Conservation (phyloP, 2,329 filamentous ascomycete species). For the Calonectria pauciramosa region DNA sequence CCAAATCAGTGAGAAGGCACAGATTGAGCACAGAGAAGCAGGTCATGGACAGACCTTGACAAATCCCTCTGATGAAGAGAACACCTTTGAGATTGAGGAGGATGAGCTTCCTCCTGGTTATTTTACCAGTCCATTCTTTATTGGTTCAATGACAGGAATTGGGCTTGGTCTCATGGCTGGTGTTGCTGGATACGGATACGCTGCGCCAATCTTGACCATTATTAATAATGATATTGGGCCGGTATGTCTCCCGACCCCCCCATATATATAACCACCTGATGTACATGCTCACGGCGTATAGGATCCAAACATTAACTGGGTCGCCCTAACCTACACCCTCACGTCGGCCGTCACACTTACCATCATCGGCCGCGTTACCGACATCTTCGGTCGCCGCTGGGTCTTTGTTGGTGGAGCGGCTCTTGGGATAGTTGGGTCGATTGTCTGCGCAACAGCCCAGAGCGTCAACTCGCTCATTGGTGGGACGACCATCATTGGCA, state of each 20-base stretch:
- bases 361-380: slow-evolving; percentile 45
- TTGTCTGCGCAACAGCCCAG: slow-evolving; percentile 53
- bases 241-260: slow-evolving; percentile 9
- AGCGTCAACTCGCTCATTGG: slow-evolving; percentile 53
- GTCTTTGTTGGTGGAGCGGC: slow-evolving; percentile 45
- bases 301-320: slow-evolving; percentile 47
- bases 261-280: neutral
- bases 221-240: slow-evolving; percentile 40
- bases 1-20: slow-evolving; percentile 27
- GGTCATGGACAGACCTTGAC: neutral
- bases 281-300: slow-evolving; percentile 2
- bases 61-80: slow-evolving; percentile 27
- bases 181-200: slow-evolving; percentile 46
- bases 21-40: slow-evolving; percentile 14
- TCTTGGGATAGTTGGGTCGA: slow-evolving; percentile 52
- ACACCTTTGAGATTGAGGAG: slow-evolving; percentile 37
- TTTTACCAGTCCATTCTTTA: slow-evolving; percentile 45
- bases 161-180: slow-evolving; percentile 45
- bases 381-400: slow-evolving; percentile 48
- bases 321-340: slow-evolving; percentile 47
- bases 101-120: slow-evolving; percentile 40
- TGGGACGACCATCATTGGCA: slow-evolving; percentile 53
- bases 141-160: slow-evolving; percentile 44
- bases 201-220: slow-evolving; percentile 37
- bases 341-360: slow-evolving; percentile 45